Conservation (phyloP, 1,284 basidiomycete species). For the Uromyces viciae-fabae region DNA sequence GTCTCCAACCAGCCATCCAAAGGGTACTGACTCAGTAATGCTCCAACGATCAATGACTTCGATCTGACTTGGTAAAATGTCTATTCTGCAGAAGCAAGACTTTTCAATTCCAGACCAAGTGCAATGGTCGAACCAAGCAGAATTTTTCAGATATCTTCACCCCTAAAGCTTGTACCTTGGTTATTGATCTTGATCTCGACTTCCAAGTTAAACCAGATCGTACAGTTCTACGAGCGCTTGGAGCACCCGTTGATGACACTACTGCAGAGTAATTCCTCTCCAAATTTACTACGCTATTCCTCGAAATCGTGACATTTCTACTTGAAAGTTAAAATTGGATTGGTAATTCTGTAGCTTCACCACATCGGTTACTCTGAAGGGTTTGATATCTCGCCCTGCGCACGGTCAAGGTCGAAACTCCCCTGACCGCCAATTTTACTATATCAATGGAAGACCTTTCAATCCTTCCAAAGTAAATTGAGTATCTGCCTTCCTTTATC, state of each 20-base stretch:
- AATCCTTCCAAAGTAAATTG: slow-evolving; percentile 66
- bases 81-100: slow-evolving; percentile 61
- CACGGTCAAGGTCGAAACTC: slow-evolving; percentile 69
- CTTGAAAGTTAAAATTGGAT: not conserved
- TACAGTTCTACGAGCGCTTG: slow-evolving; percentile 49
- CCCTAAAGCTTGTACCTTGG: slow-evolving; percentile 68
- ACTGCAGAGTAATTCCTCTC: slow-evolving; percentile 36
- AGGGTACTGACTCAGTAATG: slow-evolving; percentile 61
- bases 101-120: slow-evolving; percentile 70
- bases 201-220: slow-evolving; percentile 68
- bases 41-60: not conserved
- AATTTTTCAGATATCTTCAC: slow-evolving; percentile 81
- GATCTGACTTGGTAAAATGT: slow-evolving; percentile 27
- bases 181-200: slow-evolving; percentile 69
- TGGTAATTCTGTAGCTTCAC: not conserved
- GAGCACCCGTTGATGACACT: slow-evolving; percentile 30
- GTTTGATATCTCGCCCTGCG: slow-evolving; percentile 73
- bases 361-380: slow-evolving; percentile 62
- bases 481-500: slow-evolving; percentile 47
- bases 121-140: slow-evolving; percentile 62
- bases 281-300: no score
- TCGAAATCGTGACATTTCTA: no score
- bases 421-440: slow-evolving; percentile 87
- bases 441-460: slow-evolving; percentile 88
- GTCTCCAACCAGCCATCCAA: slow-evolving; percentile 71